Evolutionary conservation across 164 flowering plant species (phyloP).

Genomic region (Santalum album): DNA sequence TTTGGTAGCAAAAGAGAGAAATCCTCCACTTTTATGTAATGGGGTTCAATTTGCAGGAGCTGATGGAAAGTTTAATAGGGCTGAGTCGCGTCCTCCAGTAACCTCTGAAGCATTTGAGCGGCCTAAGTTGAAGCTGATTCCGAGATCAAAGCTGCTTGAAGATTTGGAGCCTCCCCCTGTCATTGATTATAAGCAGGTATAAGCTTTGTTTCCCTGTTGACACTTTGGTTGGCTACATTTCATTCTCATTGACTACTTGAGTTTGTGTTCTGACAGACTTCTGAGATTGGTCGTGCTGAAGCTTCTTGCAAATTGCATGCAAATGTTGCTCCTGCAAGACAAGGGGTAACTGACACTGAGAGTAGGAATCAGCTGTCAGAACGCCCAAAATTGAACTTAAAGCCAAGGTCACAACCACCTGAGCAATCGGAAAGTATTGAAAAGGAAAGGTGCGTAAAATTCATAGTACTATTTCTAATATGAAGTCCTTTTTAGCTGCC

Average conservation of each 20-base stretch:
- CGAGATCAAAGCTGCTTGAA: slow-evolving; percentile 68
- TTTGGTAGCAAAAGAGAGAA: slow-evolving; percentile 27
- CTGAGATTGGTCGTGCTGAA: slow-evolving; percentile 26
- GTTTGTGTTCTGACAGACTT: slow-evolving; percentile 24
- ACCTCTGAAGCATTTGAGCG: slow-evolving; percentile 47
- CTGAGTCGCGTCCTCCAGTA: slow-evolving; percentile 19
- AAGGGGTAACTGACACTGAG: slow-evolving; percentile 35
- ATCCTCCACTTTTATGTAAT: slow-evolving; percentile 8
- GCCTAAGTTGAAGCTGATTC: slow-evolving; percentile 74
- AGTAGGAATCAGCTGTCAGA: slow-evolving; percentile 34
- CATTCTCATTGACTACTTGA: slow-evolving; percentile 4
- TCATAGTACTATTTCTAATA: background rate
- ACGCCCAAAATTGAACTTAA: slow-evolving; percentile 71
- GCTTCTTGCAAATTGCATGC: slow-evolving; percentile 18
- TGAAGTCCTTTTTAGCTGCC: no score
- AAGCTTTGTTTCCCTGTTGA: background rate
- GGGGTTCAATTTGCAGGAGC: slow-evolving; percentile 18
- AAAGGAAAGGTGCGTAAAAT: slow-evolving; percentile 49
- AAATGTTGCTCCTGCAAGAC: slow-evolving; percentile 24
- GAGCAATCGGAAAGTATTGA: slow-evolving; percentile 39
- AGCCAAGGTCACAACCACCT: slow-evolving; percentile 62
- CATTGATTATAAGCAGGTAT: slow-evolving; percentile 52
- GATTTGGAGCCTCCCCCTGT: slow-evolving; percentile 26
- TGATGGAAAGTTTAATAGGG: slow-evolving; percentile 24
- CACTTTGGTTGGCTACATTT: slow-evolving; percentile 1